A percentile compares a stretch with the other conserved stretches of the same genome.
These are phyloP conservation scores for Arthrinium puccinioides DNA, from an alignment of 2,329 filamentous ascomycete species.

Conservation along the genomic window DNA sequence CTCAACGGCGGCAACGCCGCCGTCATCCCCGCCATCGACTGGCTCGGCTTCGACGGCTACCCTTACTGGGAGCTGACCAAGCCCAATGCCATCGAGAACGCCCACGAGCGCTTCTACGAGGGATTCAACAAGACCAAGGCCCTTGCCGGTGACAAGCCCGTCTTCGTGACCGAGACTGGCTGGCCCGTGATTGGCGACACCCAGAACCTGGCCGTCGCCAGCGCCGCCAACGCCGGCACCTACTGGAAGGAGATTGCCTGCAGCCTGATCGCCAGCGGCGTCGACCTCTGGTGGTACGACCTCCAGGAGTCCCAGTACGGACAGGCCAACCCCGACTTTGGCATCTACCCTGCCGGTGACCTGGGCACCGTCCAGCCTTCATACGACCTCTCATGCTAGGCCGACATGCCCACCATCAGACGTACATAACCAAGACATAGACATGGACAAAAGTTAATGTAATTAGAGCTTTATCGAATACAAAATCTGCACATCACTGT, in stretches of 20 bases:
- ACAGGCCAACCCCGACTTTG: conserved; percentile 24
- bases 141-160: conserved; percentile 32
- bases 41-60: conserved; percentile 45
- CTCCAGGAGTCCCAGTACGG: conserved; percentile 28
- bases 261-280: conserved; percentile 14
- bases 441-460: no score
- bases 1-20: conserved; percentile 38
- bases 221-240: conserved; percentile 34
- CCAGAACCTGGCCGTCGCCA: conserved; percentile 36
- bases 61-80: conserved; percentile 42
- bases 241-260: conserved; percentile 26
- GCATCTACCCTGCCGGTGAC: conserved; percentile 26
- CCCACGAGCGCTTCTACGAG: conserved; percentile 34
- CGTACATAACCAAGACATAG: no score
- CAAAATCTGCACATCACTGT: no score
- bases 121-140: conserved; percentile 25
- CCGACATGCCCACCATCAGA: no score
- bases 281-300: conserved; percentile 29
- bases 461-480: no score
- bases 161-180: conserved; percentile 47
- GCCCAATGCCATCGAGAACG: conserved; percentile 34
- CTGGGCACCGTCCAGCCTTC: conserved; percentile 16
- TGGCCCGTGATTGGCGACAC: conserved; percentile 45
- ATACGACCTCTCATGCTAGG: conserved; percentile 17
- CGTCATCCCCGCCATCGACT: conserved; percentile 45